phyloP scores from a whole-genome alignment of 306 rosid species.

The Vigna reflexopilosa region DNA sequence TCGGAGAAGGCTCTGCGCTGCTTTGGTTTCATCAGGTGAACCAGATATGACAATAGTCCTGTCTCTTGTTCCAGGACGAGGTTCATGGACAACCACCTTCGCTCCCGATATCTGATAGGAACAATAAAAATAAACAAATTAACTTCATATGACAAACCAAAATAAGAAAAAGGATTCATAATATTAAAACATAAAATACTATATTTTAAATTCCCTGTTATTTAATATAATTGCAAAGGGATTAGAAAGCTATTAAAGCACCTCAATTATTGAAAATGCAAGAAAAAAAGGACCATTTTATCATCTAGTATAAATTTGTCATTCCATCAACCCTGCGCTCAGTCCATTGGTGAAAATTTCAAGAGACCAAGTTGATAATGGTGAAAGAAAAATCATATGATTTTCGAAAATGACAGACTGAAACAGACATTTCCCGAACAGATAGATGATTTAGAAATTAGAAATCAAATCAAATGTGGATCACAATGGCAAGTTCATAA shows the following conservation, averaged over 20 bases:
- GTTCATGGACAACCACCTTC: conserved; percentile 79
- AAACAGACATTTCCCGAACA: background rate
- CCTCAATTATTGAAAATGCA: conserved; percentile 14
- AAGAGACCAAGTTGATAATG: background rate
- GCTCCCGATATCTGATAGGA: conserved; percentile 87
- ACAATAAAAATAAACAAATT: background rate
- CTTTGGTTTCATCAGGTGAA: conserved; percentile 94
- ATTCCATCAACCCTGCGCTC: background rate
- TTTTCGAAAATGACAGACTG: background rate
- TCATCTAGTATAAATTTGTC: background rate
- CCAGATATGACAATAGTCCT: conserved; percentile 87
- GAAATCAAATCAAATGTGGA: conserved; percentile 17
- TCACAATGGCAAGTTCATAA: conserved; percentile 8
- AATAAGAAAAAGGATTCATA: background rate
- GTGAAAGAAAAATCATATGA: background rate
- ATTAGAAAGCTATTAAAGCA: background rate
- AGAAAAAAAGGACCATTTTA: background rate
- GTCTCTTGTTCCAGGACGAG: conserved; percentile 73
- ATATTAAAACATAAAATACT: background rate
- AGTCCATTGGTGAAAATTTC: background rate
- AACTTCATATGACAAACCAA: background rate
- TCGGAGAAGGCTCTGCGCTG: conserved; percentile 96
- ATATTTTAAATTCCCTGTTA: background rate
- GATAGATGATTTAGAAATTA: conserved; percentile 7
- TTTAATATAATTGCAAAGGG: background rate